Conservation (phyloP, 805 yeast genomes). For the Candida pseudofarinosa region DNA sequence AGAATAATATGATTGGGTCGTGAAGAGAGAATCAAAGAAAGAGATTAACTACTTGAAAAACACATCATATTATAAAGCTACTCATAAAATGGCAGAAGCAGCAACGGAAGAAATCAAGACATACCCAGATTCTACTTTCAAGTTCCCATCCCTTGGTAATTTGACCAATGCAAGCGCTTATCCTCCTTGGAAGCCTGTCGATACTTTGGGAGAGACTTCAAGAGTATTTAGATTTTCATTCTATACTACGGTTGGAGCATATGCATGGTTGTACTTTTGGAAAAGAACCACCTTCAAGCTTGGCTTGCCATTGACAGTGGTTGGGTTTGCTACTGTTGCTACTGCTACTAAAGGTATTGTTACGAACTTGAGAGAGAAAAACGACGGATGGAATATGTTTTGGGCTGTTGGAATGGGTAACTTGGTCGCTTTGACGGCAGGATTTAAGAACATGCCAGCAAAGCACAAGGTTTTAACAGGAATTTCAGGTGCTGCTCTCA, state of each 20-base stretch:
- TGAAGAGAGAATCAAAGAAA: slow-evolving; percentile 1
- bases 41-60: background rate
- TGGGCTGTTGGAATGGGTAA: slow-evolving; percentile 59
- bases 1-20: slow-evolving; percentile 10
- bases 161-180: slow-evolving; percentile 36
- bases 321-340: slow-evolving; percentile 47
- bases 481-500: slow-evolving; percentile 33
- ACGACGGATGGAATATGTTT: slow-evolving; percentile 59
- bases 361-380: slow-evolving; percentile 58
- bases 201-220: slow-evolving; percentile 48
- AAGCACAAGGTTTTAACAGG: slow-evolving; percentile 41
- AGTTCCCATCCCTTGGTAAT: slow-evolving; percentile 42
- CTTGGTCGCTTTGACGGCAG: slow-evolving; percentile 42
- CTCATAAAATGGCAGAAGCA: slow-evolving; percentile 9
- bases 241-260: slow-evolving; percentile 47
- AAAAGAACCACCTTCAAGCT: slow-evolving; percentile 40
- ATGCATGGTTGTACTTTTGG: slow-evolving; percentile 44
- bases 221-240: slow-evolving; percentile 44
- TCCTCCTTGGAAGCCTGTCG: slow-evolving; percentile 50
- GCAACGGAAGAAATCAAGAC: slow-evolving; percentile 3
- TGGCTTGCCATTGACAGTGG: slow-evolving; percentile 36
- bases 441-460: slow-evolving; percentile 37
- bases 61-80: background rate
- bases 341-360: slow-evolving; percentile 46
- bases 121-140: slow-evolving; percentile 36